These are phyloP conservation scores for bread wheat (Triticum aestivum) DNA, from an alignment of 176 grass and related monocot species.

Conservation along the genomic window DNA sequence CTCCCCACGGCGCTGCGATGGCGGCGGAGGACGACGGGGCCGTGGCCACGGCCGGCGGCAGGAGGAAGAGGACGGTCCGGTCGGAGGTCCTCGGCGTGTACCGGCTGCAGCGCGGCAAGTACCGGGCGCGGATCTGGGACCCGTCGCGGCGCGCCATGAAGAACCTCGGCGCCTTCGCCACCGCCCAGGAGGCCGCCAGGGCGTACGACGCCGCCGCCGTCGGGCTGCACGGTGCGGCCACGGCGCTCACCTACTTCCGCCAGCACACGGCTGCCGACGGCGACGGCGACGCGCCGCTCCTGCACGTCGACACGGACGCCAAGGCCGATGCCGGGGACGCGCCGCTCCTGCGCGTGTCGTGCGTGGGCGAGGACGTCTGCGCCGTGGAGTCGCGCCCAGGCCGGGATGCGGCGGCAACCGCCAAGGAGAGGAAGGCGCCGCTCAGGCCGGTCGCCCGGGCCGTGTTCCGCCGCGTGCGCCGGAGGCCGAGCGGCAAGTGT, in stretches of 20 bases:
- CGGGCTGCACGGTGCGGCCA: not conserved
- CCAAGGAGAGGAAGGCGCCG: not conserved
- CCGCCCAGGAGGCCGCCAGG: slow-evolving; percentile 61
- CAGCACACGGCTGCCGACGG: not conserved
- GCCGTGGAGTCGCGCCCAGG: not conserved
- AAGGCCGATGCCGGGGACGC: not conserved
- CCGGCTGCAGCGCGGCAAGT: not conserved
- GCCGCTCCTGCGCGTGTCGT: not conserved
- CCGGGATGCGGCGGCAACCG: no score
- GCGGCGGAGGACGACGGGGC: not conserved
- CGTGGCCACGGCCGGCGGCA: not conserved
- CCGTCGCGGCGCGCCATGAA: not conserved
- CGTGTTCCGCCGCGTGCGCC: not conserved
- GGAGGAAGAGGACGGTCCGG: not conserved
- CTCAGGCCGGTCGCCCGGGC: not conserved
- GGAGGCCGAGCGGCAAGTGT: not conserved
- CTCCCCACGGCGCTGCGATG: not conserved
- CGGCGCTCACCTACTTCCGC: not conserved
- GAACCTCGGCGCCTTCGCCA: slow-evolving; percentile 67
- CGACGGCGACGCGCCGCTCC: no score
- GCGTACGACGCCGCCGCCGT: not conserved
- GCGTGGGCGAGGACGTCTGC: not conserved
- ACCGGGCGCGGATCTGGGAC: not conserved
- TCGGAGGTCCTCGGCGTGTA: not conserved
- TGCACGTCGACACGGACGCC: not conserved